phyloP scores from a whole-genome alignment of 306 rosid genomes.

The Pterocarpus macrocarpus region DNA sequence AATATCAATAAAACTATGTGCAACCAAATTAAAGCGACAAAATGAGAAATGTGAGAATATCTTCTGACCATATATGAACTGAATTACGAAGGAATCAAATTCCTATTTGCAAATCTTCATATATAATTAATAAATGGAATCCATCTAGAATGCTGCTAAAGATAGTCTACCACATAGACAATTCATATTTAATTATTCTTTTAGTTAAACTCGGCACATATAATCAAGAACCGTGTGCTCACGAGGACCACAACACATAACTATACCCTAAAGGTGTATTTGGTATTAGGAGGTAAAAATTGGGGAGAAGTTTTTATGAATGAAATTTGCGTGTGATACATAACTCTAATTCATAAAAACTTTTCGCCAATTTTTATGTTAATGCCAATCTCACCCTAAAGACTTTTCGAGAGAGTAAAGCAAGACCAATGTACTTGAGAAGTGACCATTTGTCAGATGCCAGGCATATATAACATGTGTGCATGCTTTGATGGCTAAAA shows the following conservation, averaged over 20 bases:
- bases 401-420: not conserved
- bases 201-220: not conserved
- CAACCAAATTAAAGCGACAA: slow-evolving; percentile 4
- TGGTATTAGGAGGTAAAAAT: no score
- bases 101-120: slow-evolving; percentile 23
- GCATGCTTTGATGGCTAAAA: no score
- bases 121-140: slow-evolving; percentile 15
- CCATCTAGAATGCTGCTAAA: slow-evolving; percentile 1
- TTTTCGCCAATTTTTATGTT: no score
- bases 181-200: not conserved
- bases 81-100: slow-evolving; percentile 29
- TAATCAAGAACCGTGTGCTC: not conserved
- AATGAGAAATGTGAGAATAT: not conserved
- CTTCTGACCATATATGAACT: not conserved
- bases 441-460: no score
- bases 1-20: not conserved
- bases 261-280: not conserved
- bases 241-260: slow-evolving; percentile 1
- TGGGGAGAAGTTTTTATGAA: no score
- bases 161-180: not conserved
- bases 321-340: no score
- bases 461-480: no score
- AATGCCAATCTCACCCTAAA: no score
- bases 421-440: not conserved
- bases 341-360: no score